A percentile compares a stretch with the other conserved stretches of the same genome.
phyloP scores from a whole-genome alignment of 1,284 basidiomycete genomes.

The Pyrrhoderma noxium region DNA sequence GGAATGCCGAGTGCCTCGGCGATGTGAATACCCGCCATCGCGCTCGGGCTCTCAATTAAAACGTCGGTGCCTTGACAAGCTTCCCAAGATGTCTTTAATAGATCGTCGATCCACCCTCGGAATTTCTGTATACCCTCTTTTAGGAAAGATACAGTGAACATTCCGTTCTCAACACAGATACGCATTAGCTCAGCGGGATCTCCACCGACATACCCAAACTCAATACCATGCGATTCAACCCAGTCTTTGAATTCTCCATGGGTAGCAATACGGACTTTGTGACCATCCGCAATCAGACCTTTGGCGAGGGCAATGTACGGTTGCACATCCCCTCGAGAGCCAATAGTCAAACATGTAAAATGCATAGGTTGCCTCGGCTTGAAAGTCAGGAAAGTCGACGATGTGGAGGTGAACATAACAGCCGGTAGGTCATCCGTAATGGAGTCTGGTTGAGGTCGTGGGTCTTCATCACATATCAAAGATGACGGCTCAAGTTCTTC shows the following conservation, averaged over 20 bases:
- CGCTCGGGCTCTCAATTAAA: conserved; percentile 90
- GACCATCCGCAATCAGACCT: conserved; percentile 86
- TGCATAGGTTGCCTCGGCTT: conserved; percentile 77
- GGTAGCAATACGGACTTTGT: conserved; percentile 79
- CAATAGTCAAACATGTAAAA: conserved; percentile 93
- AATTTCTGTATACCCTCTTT: conserved; percentile 91
- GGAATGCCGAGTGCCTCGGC: conserved; percentile 91
- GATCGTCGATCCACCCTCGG: conserved; percentile 94
- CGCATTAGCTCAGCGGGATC: conserved; percentile 95
- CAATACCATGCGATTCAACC: conserved; percentile 95
- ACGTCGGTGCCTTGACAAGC: conserved; percentile 94
- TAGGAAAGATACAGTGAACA: conserved; percentile 90
- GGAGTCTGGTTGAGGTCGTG: conserved; percentile 39
- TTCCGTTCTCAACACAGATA: conserved; percentile 94
- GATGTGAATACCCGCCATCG: conserved; percentile 98
- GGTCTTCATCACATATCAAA: conserved; percentile 33
- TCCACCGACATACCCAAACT: conserved; percentile 89
- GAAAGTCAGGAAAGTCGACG: conserved; percentile 91
- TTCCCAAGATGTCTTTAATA: conserved; percentile 89
- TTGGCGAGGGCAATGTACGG: conserved; percentile 93
- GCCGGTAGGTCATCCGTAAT: conserved; percentile 67
- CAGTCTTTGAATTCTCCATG: conserved; percentile 93
- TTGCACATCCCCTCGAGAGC: conserved; percentile 89
- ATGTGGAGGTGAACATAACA: conserved; percentile 92
- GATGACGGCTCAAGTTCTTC: conserved; percentile 61